A percentile compares a stretch with the other conserved stretches of the same genome.
phyloP scores from a whole-genome alignment of 2,329 filamentous ascomycete species.

The Pseudogymnoascus sp. region DNA sequence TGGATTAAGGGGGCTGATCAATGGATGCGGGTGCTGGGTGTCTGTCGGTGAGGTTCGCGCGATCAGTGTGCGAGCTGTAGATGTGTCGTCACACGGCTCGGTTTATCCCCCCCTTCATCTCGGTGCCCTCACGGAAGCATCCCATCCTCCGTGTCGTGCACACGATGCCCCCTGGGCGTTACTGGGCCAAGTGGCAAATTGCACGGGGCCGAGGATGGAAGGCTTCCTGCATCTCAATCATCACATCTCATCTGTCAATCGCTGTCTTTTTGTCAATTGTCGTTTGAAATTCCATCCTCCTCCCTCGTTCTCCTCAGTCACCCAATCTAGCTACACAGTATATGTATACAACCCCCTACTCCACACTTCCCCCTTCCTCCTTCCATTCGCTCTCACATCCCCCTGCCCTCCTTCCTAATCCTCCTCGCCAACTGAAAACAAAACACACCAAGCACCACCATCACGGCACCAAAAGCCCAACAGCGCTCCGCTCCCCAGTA shows the following conservation, averaged over 20 bases:
- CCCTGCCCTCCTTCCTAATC: neutral
- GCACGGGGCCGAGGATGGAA: constrained; percentile 1
- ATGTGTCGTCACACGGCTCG: neutral
- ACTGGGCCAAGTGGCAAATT: neutral
- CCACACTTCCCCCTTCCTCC: neutral
- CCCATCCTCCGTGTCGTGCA: neutral
- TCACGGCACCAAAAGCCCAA: neutral
- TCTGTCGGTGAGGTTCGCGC: neutral
- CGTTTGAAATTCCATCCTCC: neutral
- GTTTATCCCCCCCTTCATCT: neutral
- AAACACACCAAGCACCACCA: constrained; percentile 6
- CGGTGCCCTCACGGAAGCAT: neutral
- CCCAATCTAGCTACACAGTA: constrained; percentile 4
- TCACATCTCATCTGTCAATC: neutral
- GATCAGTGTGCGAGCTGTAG: neutral
- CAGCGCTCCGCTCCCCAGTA: constrained; percentile 5
- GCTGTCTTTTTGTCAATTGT: neutral
- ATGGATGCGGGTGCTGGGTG: neutral
- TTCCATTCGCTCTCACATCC: neutral
- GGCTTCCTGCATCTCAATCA: neutral
- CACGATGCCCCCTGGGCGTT: neutral
- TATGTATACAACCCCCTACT: constrained; percentile 2
- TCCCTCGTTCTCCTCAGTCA: neutral
- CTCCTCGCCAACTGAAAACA: neutral
- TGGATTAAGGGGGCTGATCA: neutral